Base-by-base conservation (phyloP, 1,284 basidiomycete species). In the Papiliotrema fonsecae region DNA sequence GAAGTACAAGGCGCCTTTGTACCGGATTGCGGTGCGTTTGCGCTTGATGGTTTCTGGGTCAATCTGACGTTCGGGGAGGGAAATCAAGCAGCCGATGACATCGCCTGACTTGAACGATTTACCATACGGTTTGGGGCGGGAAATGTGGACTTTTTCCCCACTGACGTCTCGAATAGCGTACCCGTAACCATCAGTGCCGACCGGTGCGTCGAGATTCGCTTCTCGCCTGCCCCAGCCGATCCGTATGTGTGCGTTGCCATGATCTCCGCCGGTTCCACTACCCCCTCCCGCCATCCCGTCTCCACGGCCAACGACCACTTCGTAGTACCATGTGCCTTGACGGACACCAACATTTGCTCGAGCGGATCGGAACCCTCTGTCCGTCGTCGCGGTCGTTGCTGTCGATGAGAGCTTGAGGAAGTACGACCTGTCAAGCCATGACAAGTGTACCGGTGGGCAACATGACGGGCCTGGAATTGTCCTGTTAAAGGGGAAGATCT, bases 1-100 rank as follows among this genome's bases (percentile, higher is more conserved):
- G 69, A 97, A 97, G 69, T 96, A 94, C 55, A 90, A 84, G 71
- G 94, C 90, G n/a, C 88, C 88, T 71, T 93, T 93, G 76, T 91
- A 90, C 50, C 89, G 86, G 65, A 99, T 94, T 2, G 93, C 83
- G 47, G 93, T 86, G 44, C 92, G 85, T 69, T 89, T 87, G 45
- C 92, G 82, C 58, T 84, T 82, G 52, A 93, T 75, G 58, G 83
- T 82, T 1, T 85, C 85, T 71, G 2, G 79, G 77, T 60, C 6
- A 82, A 78, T 56, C 30, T 80, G 78, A 34, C 80, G 78, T 0
- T 81, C 77, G 1, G 94, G 94, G 2, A 98, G 81, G 2, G 34
- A 46, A 32, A 74, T 73, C 10, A 72, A 49, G 54, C 97, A 85
- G 7, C 96, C 96, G 35, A 98, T 78, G 6, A 93, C 85, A 72